A percentile compares a stretch with the other conserved stretches of the same genome.
These are phyloP conservation scores for Ampelocalamus luodianensis DNA, from an alignment of 176 grass and related monocot species.

Conservation along the genomic window DNA sequence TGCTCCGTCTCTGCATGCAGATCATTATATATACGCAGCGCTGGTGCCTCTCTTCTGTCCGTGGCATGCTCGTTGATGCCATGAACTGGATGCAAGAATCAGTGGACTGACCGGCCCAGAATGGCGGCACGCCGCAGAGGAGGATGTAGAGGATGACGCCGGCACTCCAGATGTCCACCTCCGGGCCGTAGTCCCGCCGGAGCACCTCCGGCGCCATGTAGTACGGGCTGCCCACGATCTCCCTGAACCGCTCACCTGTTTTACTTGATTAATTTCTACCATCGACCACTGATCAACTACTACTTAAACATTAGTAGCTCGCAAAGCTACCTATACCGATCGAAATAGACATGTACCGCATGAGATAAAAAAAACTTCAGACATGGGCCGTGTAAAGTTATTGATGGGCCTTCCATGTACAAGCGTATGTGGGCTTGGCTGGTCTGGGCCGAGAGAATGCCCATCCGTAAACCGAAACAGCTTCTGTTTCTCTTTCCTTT, in stretches of 20 bases:
- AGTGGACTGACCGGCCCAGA: conserved; percentile 51
- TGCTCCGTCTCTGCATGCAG: conserved; percentile 60
- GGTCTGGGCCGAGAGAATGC: background rate
- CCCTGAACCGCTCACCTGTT: conserved; percentile 60
- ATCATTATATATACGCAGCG: background rate
- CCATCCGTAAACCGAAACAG: background rate
- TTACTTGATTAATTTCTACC: background rate
- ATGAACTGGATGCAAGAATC: background rate
- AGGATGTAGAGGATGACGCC: conserved; percentile 77
- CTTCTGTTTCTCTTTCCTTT: background rate
- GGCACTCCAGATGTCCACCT: conserved; percentile 71
- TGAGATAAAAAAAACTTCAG: background rate
- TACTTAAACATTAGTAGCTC: no score
- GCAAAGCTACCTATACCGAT: no score
- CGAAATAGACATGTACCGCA: no score
- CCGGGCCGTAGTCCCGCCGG: conserved; percentile 55
- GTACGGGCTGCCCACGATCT: conserved; percentile 76
- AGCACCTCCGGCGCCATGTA: conserved; percentile 76
- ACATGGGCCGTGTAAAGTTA: background rate
- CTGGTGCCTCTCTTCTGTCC: background rate
- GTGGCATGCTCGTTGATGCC: no score
- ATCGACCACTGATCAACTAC: background rate
- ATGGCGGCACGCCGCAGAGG: conserved; percentile 63
- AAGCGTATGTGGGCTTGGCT: background rate
- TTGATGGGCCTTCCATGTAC: background rate